These are phyloP conservation scores for Schoenoplectus tabernaemontani DNA, from an alignment of 202 grass and related monocot species.

Conservation along the genomic window DNA sequence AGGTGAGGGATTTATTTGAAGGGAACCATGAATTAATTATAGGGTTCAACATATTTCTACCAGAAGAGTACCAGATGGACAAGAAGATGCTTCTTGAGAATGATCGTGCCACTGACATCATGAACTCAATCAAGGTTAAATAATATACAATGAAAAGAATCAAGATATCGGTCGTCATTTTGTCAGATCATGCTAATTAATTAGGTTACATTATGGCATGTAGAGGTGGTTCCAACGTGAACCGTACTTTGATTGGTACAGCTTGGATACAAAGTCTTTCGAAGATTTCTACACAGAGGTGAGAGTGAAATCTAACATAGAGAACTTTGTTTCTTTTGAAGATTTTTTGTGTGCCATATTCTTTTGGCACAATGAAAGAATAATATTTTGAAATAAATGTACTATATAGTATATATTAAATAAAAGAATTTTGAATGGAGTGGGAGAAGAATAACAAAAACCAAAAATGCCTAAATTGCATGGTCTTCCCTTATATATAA, in stretches of 20 bases:
- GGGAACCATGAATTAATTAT: constrained; percentile 77
- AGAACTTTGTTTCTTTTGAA: background rate
- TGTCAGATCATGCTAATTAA: background rate
- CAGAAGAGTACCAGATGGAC: constrained; percentile 60
- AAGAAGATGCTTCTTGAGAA: constrained; percentile 76
- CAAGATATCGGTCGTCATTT: background rate
- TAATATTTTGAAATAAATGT: background rate
- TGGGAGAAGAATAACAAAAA: background rate
- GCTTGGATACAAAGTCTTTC: constrained; percentile 65
- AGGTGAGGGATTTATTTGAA: constrained; percentile 61
- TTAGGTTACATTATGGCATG: background rate
- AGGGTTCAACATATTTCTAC: constrained; percentile 83
- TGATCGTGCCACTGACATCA: constrained; percentile 71
- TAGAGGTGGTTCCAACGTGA: constrained; percentile 70
- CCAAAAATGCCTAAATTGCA: too few species aligned
- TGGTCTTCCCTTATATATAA: too few species aligned
- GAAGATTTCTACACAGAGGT: constrained; percentile 81
- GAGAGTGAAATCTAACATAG: background rate
- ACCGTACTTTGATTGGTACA: constrained; percentile 65
- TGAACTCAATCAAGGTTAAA: constrained; percentile 75
- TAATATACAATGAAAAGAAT: background rate
- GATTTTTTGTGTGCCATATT: background rate
- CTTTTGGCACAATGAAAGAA: background rate
- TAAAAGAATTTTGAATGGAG: background rate
- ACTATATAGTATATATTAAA: background rate